These are phyloP conservation scores for Aeminium ludgeri DNA, from an alignment of 495 filamentous ascomycete genomes.

Conservation along the genomic window DNA sequence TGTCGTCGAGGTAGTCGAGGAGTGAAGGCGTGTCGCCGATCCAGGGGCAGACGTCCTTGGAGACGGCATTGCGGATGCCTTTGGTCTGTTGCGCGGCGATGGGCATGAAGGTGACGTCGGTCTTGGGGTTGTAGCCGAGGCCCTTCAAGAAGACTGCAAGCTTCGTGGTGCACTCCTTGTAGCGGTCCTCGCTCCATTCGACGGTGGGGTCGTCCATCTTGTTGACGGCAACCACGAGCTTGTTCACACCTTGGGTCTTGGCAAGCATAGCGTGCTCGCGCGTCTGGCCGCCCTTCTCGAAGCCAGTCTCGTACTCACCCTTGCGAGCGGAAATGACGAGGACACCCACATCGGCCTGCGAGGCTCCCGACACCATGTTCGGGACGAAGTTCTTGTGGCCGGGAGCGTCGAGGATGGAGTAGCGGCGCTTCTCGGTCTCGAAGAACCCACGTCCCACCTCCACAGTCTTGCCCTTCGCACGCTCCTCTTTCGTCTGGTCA, in stretches of 20 bases:
- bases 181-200: slow-evolving; percentile 83
- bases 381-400: slow-evolving; percentile 28
- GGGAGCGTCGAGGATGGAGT: slow-evolving; percentile 90
- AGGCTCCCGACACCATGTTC: slow-evolving; percentile 53
- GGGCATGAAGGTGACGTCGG: slow-evolving; percentile 86
- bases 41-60: slow-evolving; percentile 61
- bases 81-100: slow-evolving; percentile 74
- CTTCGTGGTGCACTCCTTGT: slow-evolving; percentile 82
- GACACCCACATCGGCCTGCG: slow-evolving; percentile 89
- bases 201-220: slow-evolving; percentile 98
- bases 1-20: slow-evolving; percentile 78
- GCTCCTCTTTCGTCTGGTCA: slow-evolving; percentile 90
- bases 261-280: slow-evolving; percentile 92
- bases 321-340: slow-evolving; percentile 94
- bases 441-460: slow-evolving; percentile 95
- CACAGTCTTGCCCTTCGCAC: slow-evolving; percentile 93
- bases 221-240: slow-evolving; percentile 85
- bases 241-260: slow-evolving; percentile 95
- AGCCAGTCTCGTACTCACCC: slow-evolving; percentile 99
- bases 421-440: slow-evolving; percentile 73
- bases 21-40: slow-evolving; percentile 74
- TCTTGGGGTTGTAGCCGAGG: slow-evolving; percentile 84
- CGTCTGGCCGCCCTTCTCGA: slow-evolving; percentile 96
- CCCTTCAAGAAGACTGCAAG: slow-evolving; percentile 72
- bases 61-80: slow-evolving; percentile 76